Percentiles rank a stretch among this genome's conserved stretches.
Conservation (phyloP, 2,329 filamentous ascomycete species). For the Hypoxylon sp. region DNA sequence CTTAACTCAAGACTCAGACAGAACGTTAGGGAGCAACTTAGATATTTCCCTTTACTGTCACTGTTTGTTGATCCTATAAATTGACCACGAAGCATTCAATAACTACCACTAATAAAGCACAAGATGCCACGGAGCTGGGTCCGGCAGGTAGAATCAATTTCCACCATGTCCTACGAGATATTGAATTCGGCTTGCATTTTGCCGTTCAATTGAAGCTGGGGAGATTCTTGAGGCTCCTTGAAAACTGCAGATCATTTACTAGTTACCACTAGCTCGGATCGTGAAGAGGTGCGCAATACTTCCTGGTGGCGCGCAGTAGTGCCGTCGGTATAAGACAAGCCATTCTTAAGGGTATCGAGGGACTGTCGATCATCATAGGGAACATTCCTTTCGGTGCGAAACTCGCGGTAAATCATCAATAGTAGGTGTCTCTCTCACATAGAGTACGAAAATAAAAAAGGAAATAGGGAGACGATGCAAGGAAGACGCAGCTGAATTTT, state of each 20-base stretch:
- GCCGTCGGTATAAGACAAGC: slow-evolving; percentile 36
- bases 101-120: slow-evolving; percentile 17
- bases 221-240: slow-evolving; percentile 27
- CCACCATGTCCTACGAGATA: slow-evolving; percentile 25
- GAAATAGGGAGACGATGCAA: slow-evolving; percentile 1
- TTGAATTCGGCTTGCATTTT: slow-evolving; percentile 12
- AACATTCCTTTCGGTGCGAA: slow-evolving; percentile 34
- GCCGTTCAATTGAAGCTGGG: slow-evolving; percentile 10
- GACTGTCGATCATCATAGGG: slow-evolving; percentile 37
- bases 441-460: slow-evolving; percentile 24
- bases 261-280: slow-evolving; percentile 2
- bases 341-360: slow-evolving; percentile 34
- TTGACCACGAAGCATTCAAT: slow-evolving; percentile 12
- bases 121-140: slow-evolving; percentile 13
- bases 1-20: slow-evolving; percentile 3
- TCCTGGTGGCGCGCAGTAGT: slow-evolving; percentile 34
- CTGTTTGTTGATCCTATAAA: neutral
- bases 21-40: slow-evolving; percentile 9
- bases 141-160: slow-evolving; percentile 25
- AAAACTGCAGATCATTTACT: slow-evolving; percentile 15
- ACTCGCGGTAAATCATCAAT: slow-evolving; percentile 27
- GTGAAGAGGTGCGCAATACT: slow-evolving; percentile 14
- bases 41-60: neutral
- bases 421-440: slow-evolving; percentile 13
- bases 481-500: slow-evolving; percentile 17